Base-by-base conservation (phyloP, 805 yeast species). In the Hanseniaspora opuntiae region DNA sequence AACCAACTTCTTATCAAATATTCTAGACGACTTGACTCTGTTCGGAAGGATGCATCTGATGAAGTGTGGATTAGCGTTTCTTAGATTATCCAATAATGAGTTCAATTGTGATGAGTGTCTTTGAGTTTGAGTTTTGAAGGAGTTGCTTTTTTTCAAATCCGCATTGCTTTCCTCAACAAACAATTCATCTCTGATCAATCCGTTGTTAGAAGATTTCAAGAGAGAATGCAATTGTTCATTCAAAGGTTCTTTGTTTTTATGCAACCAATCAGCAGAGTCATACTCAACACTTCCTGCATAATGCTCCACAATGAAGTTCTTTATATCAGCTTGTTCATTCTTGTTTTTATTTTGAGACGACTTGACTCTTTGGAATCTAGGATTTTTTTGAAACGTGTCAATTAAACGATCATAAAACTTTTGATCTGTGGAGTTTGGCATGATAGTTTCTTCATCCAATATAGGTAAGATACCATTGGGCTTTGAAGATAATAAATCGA, bases 261-360 rank as follows among this genome's bases (percentile, higher is more conserved):
- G 86, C 25, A 93, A 70, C 98, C 98, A 93, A 33, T 89, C 90
- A 19, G 84, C 89, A 22, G 87, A 83, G 35, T 85, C 78, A 66
- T 93, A 93, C 61, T 89, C 96, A n/a, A 93, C 99, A 55, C 80
- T 81, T 10, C 96, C 97, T 24, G 99, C 99, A 68, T 93, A 93
- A 68, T 93, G 99, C 56, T 84, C 81, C 20, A 93, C 72, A 6
- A 86, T 73, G 62, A 93, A 93, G 32, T 47, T 42, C 8, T 52
- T 45, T n/a, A 40, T 19, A 16, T 41, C 17, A 8, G 95, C 95
- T 59, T 77, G 79, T 56, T 82, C 75, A 45, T 81, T 73, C 59
- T 84, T 82, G 54, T 88, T 84, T 3, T 36, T 42, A 10, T 53
- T 47, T 42, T 35, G 41, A 36, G 52, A 39, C 3, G n/a, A 11